These are phyloP conservation scores for Aspergillus novofumigatus DNA, from an alignment of 2,329 filamentous ascomycete species.

Conservation along the genomic window DNA sequence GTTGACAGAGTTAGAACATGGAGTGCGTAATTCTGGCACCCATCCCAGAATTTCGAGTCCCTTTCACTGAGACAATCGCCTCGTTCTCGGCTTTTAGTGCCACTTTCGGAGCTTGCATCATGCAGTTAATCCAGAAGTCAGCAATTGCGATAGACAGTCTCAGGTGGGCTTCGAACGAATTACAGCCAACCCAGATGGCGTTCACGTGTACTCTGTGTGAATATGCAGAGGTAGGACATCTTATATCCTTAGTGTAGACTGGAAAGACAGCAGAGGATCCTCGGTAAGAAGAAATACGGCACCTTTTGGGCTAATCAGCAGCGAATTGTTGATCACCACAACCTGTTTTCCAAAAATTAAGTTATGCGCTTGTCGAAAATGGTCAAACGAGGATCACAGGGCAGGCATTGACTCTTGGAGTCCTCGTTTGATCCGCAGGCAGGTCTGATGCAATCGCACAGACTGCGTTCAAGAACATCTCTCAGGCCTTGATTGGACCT, in stretches of 20 bases:
- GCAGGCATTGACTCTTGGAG: not conserved
- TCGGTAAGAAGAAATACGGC: not conserved
- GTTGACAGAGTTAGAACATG: too few species aligned
- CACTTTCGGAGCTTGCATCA: too few species aligned
- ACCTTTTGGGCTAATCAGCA: not conserved
- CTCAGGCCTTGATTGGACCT: conserved; percentile 19
- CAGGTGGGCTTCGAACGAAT: not conserved
- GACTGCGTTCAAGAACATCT: conserved; percentile 6
- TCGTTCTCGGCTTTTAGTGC: too few species aligned
- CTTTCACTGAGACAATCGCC: too few species aligned
- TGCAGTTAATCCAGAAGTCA: too few species aligned
- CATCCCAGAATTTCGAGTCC: too few species aligned
- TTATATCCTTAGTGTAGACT: not conserved
- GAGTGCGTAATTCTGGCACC: too few species aligned
- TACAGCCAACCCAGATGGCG: not conserved
- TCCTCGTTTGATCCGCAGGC: conserved; percentile 11
- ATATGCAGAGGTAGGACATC: not conserved
- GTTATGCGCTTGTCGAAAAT: not conserved
- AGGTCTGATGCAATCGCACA: conserved; percentile 8
- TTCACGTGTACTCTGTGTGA: not conserved
- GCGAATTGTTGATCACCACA: not conserved
- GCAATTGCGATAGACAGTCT: not conserved
- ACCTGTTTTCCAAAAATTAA: not conserved
- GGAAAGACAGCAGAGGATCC: not conserved
- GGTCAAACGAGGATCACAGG: conserved; percentile 2